Evolutionary conservation across 23 red algal genomes (phyloP).

Genomic region (Gracilaria vermiculophylla): DNA sequence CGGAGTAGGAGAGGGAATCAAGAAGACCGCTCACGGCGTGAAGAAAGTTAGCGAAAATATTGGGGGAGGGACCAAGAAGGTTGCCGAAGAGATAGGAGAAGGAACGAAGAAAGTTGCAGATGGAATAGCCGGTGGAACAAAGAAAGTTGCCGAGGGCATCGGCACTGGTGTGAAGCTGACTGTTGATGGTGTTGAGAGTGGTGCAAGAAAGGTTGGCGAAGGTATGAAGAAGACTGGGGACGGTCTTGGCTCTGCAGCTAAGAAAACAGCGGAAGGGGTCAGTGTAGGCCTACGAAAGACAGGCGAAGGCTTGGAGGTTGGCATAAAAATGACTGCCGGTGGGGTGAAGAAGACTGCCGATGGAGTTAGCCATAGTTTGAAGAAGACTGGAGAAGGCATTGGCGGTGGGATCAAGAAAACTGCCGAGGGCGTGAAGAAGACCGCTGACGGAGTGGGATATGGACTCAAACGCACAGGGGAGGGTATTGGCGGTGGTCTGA

Average conservation of each 20-base stretch:
- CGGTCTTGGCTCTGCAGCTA: constrained; percentile 8
- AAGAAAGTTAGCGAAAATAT: constrained; percentile 47
- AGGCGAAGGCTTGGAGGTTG: constrained; percentile 6
- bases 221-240: constrained; percentile 53
- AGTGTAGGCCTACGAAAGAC: constrained; percentile 19
- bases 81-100: constrained; percentile 33
- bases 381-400: constrained; percentile 48
- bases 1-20: constrained; percentile 45
- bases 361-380: constrained; percentile 23
- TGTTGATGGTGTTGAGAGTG: constrained; percentile 51
- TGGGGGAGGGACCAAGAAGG: constrained; percentile 42
- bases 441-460: constrained; percentile 42
- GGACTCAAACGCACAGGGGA: constrained; percentile 37
- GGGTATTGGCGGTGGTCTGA: constrained; percentile 25
- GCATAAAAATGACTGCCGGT: constrained; percentile 31
- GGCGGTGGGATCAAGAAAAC: constrained; percentile 53
- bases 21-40: constrained; percentile 45
- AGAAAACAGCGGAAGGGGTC: constrained; percentile 36
- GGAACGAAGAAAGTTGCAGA: constrained; percentile 48
- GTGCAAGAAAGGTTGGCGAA: constrained; percentile 46
- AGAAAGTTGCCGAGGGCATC: constrained; percentile 53
- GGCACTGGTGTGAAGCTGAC: constrained; percentile 63
- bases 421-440: constrained; percentile 44
- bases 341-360: constrained; percentile 54
- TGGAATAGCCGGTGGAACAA: constrained; percentile 35